Conservation (phyloP, 768 basidiomycete species). For the Boletus reticuloceps region DNA sequence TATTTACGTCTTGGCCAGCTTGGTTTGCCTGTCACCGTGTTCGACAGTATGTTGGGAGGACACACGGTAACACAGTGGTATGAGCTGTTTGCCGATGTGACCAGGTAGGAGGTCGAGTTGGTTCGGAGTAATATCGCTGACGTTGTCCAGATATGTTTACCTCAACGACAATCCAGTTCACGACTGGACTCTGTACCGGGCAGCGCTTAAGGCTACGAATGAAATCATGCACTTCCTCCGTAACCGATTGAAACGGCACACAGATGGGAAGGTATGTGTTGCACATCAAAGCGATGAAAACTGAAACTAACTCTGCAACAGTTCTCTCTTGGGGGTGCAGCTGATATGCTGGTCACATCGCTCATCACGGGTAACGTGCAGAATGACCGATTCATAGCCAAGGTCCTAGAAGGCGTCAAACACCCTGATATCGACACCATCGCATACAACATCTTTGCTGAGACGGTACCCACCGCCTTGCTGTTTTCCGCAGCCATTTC, state of each 20-base stretch:
- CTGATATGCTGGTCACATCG: constrained; percentile 18
- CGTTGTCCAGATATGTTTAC: constrained; percentile 34
- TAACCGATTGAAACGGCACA: constrained; percentile 19
- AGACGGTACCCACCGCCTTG: constrained; percentile 53
- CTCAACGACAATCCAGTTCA: constrained; percentile 28
- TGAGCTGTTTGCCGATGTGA: constrained; percentile 48
- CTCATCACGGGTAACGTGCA: constrained; percentile 23
- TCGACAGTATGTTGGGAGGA: constrained; percentile 37
- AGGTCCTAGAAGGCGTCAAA: constrained; percentile 6
- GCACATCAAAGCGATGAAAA: not conserved
- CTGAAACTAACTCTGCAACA: not conserved
- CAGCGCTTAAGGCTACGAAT: constrained; percentile 25
- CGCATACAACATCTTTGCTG: constrained; percentile 50
- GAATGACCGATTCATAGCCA: constrained; percentile 20
- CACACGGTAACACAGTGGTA: constrained; percentile 42
- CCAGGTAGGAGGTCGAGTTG: constrained; percentile 21
- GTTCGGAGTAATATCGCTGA: not conserved
- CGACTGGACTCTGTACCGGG: constrained; percentile 33
- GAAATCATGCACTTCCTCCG: constrained; percentile 25
- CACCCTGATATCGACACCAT: constrained; percentile 31
- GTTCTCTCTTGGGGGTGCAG: constrained; percentile 20
- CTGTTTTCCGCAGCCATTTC: constrained; percentile 55
- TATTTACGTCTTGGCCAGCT: constrained; percentile 1
- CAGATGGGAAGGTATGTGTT: constrained; percentile 20
- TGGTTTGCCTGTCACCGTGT: constrained; percentile 36